Evolutionary conservation across 305 asterid species (phyloP).

Genomic region (Coffea humblotiana): DNA sequence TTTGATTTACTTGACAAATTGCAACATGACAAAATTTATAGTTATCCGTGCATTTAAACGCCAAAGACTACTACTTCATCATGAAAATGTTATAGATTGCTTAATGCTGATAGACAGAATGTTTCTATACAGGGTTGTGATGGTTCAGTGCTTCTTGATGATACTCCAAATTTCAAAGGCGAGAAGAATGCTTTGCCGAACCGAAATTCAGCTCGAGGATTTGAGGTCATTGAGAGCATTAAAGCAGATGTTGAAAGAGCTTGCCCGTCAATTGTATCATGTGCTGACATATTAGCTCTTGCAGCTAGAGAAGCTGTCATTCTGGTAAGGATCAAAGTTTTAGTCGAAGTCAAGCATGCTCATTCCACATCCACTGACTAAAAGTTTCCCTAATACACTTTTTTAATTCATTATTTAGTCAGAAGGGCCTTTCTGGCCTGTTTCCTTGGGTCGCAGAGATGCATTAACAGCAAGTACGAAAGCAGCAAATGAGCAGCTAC

Average conservation of each 20-base stretch:
- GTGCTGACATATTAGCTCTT: conserved; percentile 70
- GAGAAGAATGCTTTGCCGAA: conserved; percentile 72
- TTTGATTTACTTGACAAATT: not conserved
- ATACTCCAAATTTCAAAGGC: conserved; percentile 53
- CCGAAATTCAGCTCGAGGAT: conserved; percentile 66
- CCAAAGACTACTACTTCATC: not conserved
- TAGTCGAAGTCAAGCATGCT: not conserved
- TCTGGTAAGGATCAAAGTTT: conserved; percentile 32
- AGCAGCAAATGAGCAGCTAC: conserved; percentile 69
- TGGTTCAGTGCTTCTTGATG: conserved; percentile 76
- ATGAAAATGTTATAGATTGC: not conserved
- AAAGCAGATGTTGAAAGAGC: conserved; percentile 58
- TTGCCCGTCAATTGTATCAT: conserved; percentile 68
- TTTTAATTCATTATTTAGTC: conserved; percentile 30
- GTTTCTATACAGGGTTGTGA: conserved; percentile 63
- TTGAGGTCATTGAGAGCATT: conserved; percentile 56
- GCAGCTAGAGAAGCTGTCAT: conserved; percentile 73
- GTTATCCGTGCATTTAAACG: not conserved
- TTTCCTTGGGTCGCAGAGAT: conserved; percentile 61
- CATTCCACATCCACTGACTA: not conserved
- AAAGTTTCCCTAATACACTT: not conserved
- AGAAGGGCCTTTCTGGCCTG: conserved; percentile 67
- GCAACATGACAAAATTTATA: too few species aligned
- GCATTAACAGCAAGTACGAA: conserved; percentile 62
- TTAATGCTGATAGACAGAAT: conserved; percentile 1